A percentile compares a stretch with the other conserved stretches of the same genome.
phyloP scores from a whole-genome alignment of 2,329 filamentous ascomycete genomes.

The Talaromyces pinophilus region DNA sequence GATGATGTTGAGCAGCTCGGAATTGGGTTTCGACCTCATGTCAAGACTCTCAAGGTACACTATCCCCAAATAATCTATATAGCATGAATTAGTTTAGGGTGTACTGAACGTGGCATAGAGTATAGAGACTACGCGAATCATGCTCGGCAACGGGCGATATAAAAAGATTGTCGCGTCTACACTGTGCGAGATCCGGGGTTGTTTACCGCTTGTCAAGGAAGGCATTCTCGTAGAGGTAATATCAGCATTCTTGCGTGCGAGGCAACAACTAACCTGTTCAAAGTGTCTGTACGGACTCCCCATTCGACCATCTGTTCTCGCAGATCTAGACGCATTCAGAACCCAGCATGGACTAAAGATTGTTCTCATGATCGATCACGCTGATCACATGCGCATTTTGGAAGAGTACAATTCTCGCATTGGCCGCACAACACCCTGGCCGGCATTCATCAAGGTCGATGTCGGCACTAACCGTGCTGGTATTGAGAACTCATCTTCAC shows the following conservation, averaged over 20 bases:
- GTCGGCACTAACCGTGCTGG: conserved; percentile 42
- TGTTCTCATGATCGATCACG: conserved; percentile 33
- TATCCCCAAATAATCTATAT: not conserved
- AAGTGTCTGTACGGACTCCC: conserved; percentile 46
- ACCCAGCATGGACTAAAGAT: conserved; percentile 19
- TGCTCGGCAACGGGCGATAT: conserved; percentile 44
- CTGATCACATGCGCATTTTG: conserved; percentile 37
- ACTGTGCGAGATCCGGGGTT: conserved; percentile 44
- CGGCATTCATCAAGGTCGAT: conserved; percentile 43
- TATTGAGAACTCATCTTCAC: conserved; percentile 31
- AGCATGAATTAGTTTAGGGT: not conserved
- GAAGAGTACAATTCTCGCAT: conserved; percentile 26
- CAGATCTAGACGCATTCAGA: conserved; percentile 19
- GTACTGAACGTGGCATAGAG: conserved; percentile 22
- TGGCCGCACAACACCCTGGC: conserved; percentile 30
- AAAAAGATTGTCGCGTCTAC: conserved; percentile 46
- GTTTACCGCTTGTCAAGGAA: conserved; percentile 43
- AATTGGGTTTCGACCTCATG: conserved; percentile 46
- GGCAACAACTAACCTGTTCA: not conserved
- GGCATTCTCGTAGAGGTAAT: conserved; percentile 45
- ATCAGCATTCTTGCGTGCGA: not conserved
- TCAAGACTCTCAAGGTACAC: conserved; percentile 51
- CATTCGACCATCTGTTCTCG: conserved; percentile 33
- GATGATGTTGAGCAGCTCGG: conserved; percentile 43
- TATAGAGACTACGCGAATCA: conserved; percentile 43